phyloP scores from a whole-genome alignment of 305 asterid species.

The Stenogyne calaminthoides region DNA sequence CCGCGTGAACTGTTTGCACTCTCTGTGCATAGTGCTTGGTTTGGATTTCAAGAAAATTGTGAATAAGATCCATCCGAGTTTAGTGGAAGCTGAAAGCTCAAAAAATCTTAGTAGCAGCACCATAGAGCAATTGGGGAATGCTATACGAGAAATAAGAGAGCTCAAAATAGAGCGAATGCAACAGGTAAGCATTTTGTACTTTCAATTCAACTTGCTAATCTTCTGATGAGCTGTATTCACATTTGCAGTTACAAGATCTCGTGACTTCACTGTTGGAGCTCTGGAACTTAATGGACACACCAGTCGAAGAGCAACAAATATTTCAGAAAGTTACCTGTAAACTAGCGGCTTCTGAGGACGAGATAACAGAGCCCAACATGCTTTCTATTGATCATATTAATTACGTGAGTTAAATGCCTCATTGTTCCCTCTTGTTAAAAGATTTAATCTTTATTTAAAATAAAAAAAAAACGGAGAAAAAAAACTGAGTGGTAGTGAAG shows the following conservation, averaged over 20 bases:
- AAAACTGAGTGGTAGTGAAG: constrained; percentile 2
- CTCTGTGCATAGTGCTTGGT: constrained; percentile 84
- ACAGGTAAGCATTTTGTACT: constrained; percentile 45
- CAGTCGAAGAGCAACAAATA: constrained; percentile 78
- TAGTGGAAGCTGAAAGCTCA: constrained; percentile 63
- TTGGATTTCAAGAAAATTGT: constrained; percentile 70
- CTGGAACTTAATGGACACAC: constrained; percentile 98
- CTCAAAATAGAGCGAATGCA: constrained; percentile 81
- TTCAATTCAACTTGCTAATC: not conserved
- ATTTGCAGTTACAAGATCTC: constrained; percentile 79
- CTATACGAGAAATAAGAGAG: constrained; percentile 59
- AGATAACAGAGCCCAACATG: constrained; percentile 76
- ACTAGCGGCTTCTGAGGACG: constrained; percentile 87
- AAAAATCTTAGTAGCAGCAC: constrained; percentile 59
- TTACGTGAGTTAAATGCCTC: constrained; percentile 48
- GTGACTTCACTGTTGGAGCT: constrained; percentile 84
- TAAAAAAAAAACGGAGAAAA: not conserved
- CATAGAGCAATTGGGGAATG: constrained; percentile 55
- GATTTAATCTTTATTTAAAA: not conserved
- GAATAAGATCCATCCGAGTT: constrained; percentile 71
- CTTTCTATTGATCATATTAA: constrained; percentile 67
- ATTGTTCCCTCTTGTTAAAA: not conserved
- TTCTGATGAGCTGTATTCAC: constrained; percentile 19
- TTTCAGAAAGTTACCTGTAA: constrained; percentile 87
- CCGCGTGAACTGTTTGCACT: constrained; percentile 56